Evolutionary conservation across 306 rosid genomes (phyloP).

Genomic region (Neltuma alba): DNA sequence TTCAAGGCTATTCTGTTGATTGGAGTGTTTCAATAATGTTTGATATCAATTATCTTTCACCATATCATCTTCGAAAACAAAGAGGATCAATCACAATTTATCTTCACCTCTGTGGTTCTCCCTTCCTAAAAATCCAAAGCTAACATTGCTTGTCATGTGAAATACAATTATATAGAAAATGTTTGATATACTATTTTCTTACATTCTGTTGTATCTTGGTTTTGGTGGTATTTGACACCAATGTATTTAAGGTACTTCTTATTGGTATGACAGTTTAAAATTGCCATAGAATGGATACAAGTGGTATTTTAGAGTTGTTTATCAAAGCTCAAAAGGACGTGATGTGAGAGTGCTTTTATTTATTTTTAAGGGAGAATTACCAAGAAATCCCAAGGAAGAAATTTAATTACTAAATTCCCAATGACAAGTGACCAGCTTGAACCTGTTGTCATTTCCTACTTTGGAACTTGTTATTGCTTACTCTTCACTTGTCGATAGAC

Average conservation of each 20-base stretch:
- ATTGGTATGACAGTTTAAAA: neutral
- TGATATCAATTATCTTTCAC: slow-evolving; percentile 10
- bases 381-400: no score
- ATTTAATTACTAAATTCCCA: no score
- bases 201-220: neutral
- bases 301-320: neutral
- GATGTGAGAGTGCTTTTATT: neutral
- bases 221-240: neutral
- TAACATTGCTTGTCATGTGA: neutral
- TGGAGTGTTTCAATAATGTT: neutral
- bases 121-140: neutral
- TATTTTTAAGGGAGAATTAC: no score
- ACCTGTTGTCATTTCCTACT: no score
- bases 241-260: neutral
- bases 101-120: neutral
- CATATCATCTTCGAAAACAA: neutral
- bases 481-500: no score
- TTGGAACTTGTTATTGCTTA: no score
- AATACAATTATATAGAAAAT: neutral
- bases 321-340: neutral
- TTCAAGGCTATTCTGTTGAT: neutral
- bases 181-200: neutral
- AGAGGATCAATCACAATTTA: neutral
- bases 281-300: neutral
- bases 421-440: no score